Percentiles rank a stretch among this genome's conserved stretches.
These are phyloP conservation scores for Carpinus fangiana DNA, from an alignment of 306 rosid genomes.

Conservation along the genomic window DNA sequence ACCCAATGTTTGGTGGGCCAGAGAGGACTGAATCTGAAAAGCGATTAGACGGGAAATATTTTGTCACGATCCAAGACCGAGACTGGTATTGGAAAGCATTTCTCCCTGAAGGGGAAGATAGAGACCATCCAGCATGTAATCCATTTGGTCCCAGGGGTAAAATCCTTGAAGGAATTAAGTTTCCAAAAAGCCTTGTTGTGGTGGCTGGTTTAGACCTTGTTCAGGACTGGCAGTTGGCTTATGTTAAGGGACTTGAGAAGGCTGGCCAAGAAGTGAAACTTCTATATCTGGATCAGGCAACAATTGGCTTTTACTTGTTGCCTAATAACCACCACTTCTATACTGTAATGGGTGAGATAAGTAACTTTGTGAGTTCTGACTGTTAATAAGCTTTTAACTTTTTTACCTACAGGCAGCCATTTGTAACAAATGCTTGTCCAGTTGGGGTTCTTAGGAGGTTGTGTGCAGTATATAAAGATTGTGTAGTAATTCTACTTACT, in stretches of 20 bases:
- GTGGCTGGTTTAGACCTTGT: conserved; percentile 93
- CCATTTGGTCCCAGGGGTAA: conserved; percentile 85
- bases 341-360: conserved; percentile 87
- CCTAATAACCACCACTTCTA: conserved; percentile 87
- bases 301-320: conserved; percentile 87
- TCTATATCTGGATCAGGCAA: conserved; percentile 78
- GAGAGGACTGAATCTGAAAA: conserved; percentile 76
- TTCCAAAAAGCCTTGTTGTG: conserved; percentile 93
- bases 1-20: conserved; percentile 92
- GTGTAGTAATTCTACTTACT: conserved; percentile 65
- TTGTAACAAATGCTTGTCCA: conserved; percentile 40
- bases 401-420: conserved; percentile 38
- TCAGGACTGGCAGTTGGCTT: conserved; percentile 97
- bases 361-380: conserved; percentile 70
- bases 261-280: conserved; percentile 71
- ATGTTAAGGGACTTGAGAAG: conserved; percentile 76
- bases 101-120: conserved; percentile 93
- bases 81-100: conserved; percentile 99
- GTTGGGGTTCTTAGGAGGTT: conserved; percentile 30
- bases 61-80: conserved; percentile 75
- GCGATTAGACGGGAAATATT: conserved; percentile 84
- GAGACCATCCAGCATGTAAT: conserved; percentile 93
- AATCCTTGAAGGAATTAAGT: conserved; percentile 56
- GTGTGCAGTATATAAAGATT: conserved; percentile 52
- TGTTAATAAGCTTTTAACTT: conserved; percentile 56